A percentile compares a stretch with the other conserved stretches of the same genome.
These are phyloP conservation scores for Rickenella mellea DNA, from an alignment of 768 basidiomycete genomes.

Conservation along the genomic window DNA sequence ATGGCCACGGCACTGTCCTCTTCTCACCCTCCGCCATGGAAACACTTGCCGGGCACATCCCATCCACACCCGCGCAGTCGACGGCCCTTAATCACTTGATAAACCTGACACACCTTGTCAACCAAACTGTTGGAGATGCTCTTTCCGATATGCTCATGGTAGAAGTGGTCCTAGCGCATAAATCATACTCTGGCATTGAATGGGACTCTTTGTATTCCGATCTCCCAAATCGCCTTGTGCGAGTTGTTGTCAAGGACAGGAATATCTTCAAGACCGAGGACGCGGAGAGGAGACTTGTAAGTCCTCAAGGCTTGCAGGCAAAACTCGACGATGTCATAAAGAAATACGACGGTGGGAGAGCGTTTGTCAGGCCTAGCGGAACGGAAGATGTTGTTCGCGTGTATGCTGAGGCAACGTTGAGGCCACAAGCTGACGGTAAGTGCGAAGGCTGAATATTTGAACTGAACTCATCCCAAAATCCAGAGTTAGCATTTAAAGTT, in stretches of 20 bases:
- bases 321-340: slow-evolving; percentile 75
- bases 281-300: slow-evolving; percentile 83
- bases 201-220: slow-evolving; percentile 95
- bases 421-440: slow-evolving; percentile 76
- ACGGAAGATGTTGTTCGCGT: slow-evolving; percentile 98
- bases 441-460: slow-evolving; percentile 6
- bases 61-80: slow-evolving; percentile 74
- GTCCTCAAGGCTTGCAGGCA: slow-evolving; percentile 68
- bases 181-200: slow-evolving; percentile 69
- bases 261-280: slow-evolving; percentile 83
- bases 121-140: slow-evolving; percentile 97
- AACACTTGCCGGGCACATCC: slow-evolving; percentile 50
- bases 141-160: slow-evolving; percentile 94
- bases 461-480: slow-evolving; percentile 1
- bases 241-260: slow-evolving; percentile 80
- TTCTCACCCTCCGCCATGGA: slow-evolving; percentile 75
- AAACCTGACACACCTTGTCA: slow-evolving; percentile 78
- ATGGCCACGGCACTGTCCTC: slow-evolving; percentile 95
- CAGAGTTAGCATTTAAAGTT: slow-evolving; percentile 80
- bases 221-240: slow-evolving; percentile 89
- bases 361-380: slow-evolving; percentile 93
- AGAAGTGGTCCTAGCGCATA: slow-evolving; percentile 84
- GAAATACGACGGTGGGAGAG: slow-evolving; percentile 74
- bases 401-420: slow-evolving; percentile 82
- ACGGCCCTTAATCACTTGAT: slow-evolving; percentile 70